Base-by-base conservation (phyloP, 768 basidiomycete species). In the Agaricus sinodeliciosus region DNA sequence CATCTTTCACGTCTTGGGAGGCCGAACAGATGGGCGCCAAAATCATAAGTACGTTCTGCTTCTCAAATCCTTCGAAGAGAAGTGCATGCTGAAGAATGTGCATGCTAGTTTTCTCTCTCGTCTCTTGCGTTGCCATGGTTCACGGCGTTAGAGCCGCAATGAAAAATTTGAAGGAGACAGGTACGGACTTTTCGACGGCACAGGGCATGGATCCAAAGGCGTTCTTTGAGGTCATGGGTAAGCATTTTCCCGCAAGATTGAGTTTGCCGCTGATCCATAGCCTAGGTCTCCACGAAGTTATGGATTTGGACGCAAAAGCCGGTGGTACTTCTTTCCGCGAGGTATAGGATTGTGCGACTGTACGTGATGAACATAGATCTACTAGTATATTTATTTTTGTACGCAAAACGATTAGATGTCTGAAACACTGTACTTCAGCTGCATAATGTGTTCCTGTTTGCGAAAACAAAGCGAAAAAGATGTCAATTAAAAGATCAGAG, bases 171-270 rank as follows among this genome's bases (percentile, higher is more conserved):
- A 85, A 82, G 71, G 84, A 85, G 69, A 86, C 85, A 3, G 86
- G 86, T 9, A 88, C 85, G 9, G 86, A 88, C 64, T 85, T 82
- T 63, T 41, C 61, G n/a, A 67, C 71, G 26, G 72, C 73, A 11
- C 68, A 73, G 56, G 81, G 85, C 16, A 86, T 87, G 85, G 84
- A 86, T 57, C 86, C 86, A 9, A 83, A 81, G 61, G 74, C 78
- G 43, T 87, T 87, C 74, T 87, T 88, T 65, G 78, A 84, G 60
- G 81, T 86, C 53, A 84, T 87, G 83, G 84, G 82, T 82, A 31
- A 53, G 51, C 4, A 13, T 7, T 22, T 28, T 18, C 8, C 25
- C 36, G 11, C 22, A 2, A 12, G 31, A 16, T 9, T 31, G 19
- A 15, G 25, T 18, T 9, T 28, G 9, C 15, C 18, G 11, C 18